Conservation (phyloP, 495 filamentous ascomycete genomes). For the Neurospora sublineolata region DNA sequence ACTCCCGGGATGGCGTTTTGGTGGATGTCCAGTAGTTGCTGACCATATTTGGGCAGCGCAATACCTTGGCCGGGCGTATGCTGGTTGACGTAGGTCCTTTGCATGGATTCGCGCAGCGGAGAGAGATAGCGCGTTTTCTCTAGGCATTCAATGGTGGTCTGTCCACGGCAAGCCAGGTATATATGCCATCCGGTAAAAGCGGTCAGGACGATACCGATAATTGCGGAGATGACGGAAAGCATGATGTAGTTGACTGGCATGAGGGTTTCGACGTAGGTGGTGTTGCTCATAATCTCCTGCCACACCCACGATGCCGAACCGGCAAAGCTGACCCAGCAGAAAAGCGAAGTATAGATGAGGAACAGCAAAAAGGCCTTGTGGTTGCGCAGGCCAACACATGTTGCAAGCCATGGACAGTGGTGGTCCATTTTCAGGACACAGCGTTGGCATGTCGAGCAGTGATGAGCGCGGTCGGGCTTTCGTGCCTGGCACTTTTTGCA, state of each 20-base stretch:
- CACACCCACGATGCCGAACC: slow-evolving; percentile 69
- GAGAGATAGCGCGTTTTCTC: slow-evolving; percentile 90
- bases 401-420: slow-evolving; percentile 96
- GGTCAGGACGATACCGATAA: slow-evolving; percentile 77
- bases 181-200: slow-evolving; percentile 94
- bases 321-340: slow-evolving; percentile 70
- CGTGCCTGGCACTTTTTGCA: slow-evolving; percentile 94
- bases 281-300: slow-evolving; percentile 60
- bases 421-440: slow-evolving; percentile 99
- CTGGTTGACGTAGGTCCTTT: slow-evolving; percentile 46
- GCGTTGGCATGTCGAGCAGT: slow-evolving; percentile 83
- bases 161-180: slow-evolving; percentile 59
- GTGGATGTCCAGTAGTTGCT: slow-evolving; percentile 70
- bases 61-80: slow-evolving; percentile 33
- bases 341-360: slow-evolving; percentile 78
- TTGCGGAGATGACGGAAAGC: slow-evolving; percentile 72
- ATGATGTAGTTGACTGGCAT: slow-evolving; percentile 88
- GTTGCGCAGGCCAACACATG: slow-evolving; percentile 85
- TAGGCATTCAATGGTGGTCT: slow-evolving; percentile 89
- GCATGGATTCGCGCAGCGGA: slow-evolving; percentile 58
- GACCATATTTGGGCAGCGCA: slow-evolving; percentile 53
- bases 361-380: slow-evolving; percentile 95
- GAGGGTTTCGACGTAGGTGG: slow-evolving; percentile 48
- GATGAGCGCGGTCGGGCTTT: slow-evolving; percentile 93
- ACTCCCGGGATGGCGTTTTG: slow-evolving; percentile 73